Conservation (phyloP, 2,329 filamentous ascomycete genomes). For the Phyllosticta ampelicida region DNA sequence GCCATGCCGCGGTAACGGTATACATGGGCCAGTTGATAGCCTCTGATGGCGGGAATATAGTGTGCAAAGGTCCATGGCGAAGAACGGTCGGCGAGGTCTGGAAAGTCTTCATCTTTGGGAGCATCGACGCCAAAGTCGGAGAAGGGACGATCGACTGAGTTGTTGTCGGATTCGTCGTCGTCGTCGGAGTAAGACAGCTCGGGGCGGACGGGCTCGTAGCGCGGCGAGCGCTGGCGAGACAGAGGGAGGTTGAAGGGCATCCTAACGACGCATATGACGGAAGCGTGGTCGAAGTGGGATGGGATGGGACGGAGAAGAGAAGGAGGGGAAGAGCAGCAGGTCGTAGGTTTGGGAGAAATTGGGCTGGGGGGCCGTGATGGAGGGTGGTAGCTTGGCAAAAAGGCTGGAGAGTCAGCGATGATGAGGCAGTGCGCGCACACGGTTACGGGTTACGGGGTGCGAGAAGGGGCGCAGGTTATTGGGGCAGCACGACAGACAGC, state of each 20-base stretch:
- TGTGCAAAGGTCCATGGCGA: constrained; percentile 6
- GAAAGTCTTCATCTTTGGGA: constrained; percentile 5
- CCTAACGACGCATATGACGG: background rate
- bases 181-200: constrained; percentile 4
- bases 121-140: constrained; percentile 5
- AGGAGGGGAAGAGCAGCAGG: background rate
- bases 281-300: background rate
- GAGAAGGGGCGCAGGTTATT: background rate
- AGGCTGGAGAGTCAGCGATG: constrained; percentile 6
- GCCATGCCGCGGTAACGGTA: constrained; percentile 9
- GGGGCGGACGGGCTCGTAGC: constrained; percentile 8
- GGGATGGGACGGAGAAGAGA: background rate
- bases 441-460: constrained; percentile 3
- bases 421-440: constrained; percentile 6
- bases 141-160: constrained; percentile 1
- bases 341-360: background rate
- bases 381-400: constrained; percentile 5
- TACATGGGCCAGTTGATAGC: constrained; percentile 1
- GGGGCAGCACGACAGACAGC: background rate
- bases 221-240: constrained; percentile 1
- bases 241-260: constrained; percentile 8
- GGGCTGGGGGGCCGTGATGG: constrained; percentile 4
- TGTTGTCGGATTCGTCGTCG: constrained; percentile 4
- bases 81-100: background rate
- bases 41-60: constrained; percentile 8